Evolutionary conservation across 1,284 basidiomycete genomes (phyloP), one percentile per base, ranked within the genome.

Genomic region (Pseudozyma thailandica): DNA sequence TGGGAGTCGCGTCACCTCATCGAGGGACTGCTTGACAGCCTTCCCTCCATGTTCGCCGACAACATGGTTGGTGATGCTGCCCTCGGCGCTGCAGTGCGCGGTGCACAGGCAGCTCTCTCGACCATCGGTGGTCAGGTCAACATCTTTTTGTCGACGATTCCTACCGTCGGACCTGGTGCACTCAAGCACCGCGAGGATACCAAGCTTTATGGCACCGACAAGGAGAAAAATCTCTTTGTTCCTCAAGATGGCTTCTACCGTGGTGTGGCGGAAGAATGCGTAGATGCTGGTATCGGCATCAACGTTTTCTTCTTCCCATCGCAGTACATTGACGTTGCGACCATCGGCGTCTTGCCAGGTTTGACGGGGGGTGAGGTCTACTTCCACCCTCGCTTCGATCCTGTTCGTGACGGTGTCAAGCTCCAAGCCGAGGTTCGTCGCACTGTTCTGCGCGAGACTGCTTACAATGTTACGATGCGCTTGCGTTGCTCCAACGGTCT

Each of bases 291-390:
- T 16, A 88, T 98, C 35, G 95, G 93, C 1, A 89, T 97, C 64
- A 94, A 90, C 80, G 86, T 93, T 83, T 95, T 96, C 84, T 86
- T 97, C 33, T 92, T 92, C 58, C 92, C 92, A 50, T 88, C 85
- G 61, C 89, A 89, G 81, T 91, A 89, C 75, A 90, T 93, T 72
- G 95, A 98, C 83, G 85, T 97, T 1, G 95, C 91, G 1, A 92
- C 91, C 1, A 89, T 99, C 58, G 81, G 74, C 76, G 79, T 88
- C 2, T 86, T 94, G 6, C 84, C 91, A 0, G 89, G 88, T 0
- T 82, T 89, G 16, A 94, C 93, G 1, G 96, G 96, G n/a, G 96
- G 96, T 18, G 93, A 96, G 61, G 81, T 95, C 1, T 94, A 90
- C 84, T 96, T 92, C 85, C 92, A 96, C 80, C 95, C 96, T 7